Evolutionary conservation across 306 rosid species (phyloP), one percentile per base, ranked within the genome.

Genomic region (Quercus parvula): DNA sequence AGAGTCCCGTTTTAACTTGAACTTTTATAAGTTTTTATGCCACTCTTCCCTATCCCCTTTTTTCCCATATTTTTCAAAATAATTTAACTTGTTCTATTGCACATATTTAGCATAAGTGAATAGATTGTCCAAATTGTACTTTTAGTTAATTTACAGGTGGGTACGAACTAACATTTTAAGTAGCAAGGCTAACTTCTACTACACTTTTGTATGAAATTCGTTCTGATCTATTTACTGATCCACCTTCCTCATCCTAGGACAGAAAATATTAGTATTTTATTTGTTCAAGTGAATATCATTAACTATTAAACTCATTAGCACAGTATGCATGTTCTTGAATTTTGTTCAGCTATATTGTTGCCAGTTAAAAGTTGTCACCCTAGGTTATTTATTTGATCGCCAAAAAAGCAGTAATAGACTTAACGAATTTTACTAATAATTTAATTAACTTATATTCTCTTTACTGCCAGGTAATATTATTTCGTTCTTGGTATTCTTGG

Each of bases 401-500:
- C 25, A 15, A 13, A 15, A 33, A 27, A 28, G 41, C 19, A 15
- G 2, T 27, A 17, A 4, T 27, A 2, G 9, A 25, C 5, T 5
- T 12, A 0, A 14, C 12, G 69, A 25, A 1, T 12, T 62, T 24
- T 11, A 4, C 44, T 18, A 35, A 18, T 46, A 74, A 61, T 7
- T 12, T 38, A 38, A 7, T 38, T 38, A 38, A 62, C 22, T 51
- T 28, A 12, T 68, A 58, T 13, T 25, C 18, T 77, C 41, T 82
- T 56, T 79, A 62, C 31, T 84, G 83, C 18, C 74, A 94, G 97
- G 99, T 30, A 93, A 95, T 64, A 75, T 93, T 35, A 78, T 95
- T 44, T 95, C 99, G 27, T 74, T 91, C 91, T 20, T 95, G 87
- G 99, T 95, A 6, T 95, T 84, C 93, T 81, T 95, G 76, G 96